Conservation (phyloP, 2,329 filamentous ascomycete genomes). For the Verticillium zaregamsianum region DNA sequence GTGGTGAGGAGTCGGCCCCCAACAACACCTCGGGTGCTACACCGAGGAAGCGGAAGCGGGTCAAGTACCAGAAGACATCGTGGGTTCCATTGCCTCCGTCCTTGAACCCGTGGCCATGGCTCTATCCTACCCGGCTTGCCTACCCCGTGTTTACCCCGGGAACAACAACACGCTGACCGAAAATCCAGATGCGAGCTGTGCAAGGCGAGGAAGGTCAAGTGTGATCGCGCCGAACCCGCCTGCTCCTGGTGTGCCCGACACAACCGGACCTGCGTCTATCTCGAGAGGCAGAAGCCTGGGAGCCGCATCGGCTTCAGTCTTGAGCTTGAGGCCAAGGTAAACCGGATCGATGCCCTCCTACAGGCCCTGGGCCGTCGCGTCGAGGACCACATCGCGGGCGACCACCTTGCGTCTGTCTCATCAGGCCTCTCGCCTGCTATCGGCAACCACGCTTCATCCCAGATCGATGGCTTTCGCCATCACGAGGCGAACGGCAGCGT, state of each 20-base stretch:
- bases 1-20: constrained; percentile 23
- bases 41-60: constrained; percentile 33
- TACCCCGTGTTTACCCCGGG: neutral
- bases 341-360: constrained; percentile 43
- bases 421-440: constrained; percentile 28
- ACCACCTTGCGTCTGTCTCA: constrained; percentile 18
- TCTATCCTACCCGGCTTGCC: neutral
- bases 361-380: constrained; percentile 37
- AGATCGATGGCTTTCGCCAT: constrained; percentile 19
- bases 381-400: constrained; percentile 35
- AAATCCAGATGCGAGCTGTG: constrained; percentile 35
- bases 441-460: constrained; percentile 27
- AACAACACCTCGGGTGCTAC: constrained; percentile 19
- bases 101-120: neutral
- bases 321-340: constrained; percentile 54
- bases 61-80: constrained; percentile 39
- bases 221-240: constrained; percentile 52
- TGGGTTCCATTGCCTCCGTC: constrained; percentile 18
- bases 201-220: constrained; percentile 41
- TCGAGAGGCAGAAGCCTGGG: constrained; percentile 67
- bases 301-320: constrained; percentile 57
- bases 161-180: neutral
- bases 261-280: constrained; percentile 62
- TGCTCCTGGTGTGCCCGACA: constrained; percentile 71
- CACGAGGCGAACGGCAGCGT: constrained; percentile 16